phyloP scores from a whole-genome alignment of 129 eudicot species.

The Flaveria trinervia region DNA sequence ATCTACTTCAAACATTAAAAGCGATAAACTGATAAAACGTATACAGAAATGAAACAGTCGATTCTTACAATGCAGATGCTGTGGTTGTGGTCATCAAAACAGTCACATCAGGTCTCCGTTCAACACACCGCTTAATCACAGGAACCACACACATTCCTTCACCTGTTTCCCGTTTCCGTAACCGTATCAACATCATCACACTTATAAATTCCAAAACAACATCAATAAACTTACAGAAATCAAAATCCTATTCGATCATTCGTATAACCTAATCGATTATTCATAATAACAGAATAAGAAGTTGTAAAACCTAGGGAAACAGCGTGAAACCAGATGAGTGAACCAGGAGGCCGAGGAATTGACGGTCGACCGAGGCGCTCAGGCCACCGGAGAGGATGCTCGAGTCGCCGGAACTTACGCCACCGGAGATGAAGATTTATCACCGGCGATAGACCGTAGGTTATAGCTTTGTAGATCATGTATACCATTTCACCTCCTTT shows the following conservation, averaged over 20 bases:
- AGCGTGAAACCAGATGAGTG: slow-evolving; percentile 91
- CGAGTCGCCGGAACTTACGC: slow-evolving; percentile 79
- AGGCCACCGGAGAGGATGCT: slow-evolving; percentile 81
- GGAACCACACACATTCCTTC: slow-evolving; percentile 92
- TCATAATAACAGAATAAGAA: neutral
- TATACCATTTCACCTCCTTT: slow-evolving; percentile 51
- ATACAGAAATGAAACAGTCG: neutral
- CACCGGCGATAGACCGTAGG: slow-evolving; percentile 61
- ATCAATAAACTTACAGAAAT: neutral
- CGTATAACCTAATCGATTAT: neutral
- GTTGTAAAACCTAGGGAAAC: slow-evolving; percentile 71
- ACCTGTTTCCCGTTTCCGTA: slow-evolving; percentile 47
- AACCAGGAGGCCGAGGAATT: slow-evolving; percentile 67
- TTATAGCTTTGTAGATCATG: slow-evolving; percentile 59
- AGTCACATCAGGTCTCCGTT: slow-evolving; percentile 65
- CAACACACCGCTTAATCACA: slow-evolving; percentile 67
- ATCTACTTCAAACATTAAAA: too few species aligned
- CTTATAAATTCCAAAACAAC: neutral
- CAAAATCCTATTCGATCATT: neutral
- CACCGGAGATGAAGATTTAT: slow-evolving; percentile 69
- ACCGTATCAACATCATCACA: slow-evolving; percentile 7
- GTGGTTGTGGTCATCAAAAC: slow-evolving; percentile 89
- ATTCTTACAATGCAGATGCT: slow-evolving; percentile 78
- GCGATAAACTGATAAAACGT: neutral
- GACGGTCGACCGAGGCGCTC: slow-evolving; percentile 94